phyloP scores from a whole-genome alignment of 768 basidiomycete genomes.

The Pholiota molesta region DNA sequence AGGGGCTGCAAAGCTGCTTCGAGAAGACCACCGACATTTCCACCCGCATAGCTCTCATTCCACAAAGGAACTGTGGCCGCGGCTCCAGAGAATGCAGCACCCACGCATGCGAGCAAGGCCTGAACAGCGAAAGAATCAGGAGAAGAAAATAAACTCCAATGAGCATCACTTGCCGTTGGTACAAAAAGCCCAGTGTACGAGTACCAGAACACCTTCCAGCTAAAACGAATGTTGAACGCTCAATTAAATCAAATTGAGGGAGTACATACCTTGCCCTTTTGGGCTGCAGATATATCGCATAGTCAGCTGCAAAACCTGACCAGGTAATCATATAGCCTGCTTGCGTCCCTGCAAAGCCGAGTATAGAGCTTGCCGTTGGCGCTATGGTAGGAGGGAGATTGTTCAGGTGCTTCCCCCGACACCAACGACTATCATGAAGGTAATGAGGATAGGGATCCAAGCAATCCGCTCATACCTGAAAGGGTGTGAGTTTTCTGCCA shows the following conservation, averaged over 20 bases:
- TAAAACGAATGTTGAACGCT: conserved; percentile 20
- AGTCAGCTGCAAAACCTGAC: conserved; percentile 65
- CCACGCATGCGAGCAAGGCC: conserved; percentile 47
- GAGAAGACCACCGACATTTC: conserved; percentile 72
- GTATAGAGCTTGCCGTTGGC: conserved; percentile 51
- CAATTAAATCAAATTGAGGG: not conserved
- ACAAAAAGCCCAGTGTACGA: conserved; percentile 71
- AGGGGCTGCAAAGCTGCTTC: conserved; percentile 69
- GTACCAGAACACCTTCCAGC: conserved; percentile 67
- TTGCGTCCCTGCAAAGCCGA: conserved; percentile 67
- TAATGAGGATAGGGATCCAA: conserved; percentile 78
- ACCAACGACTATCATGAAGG: conserved; percentile 69
- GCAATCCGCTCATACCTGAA: conserved; percentile 66
- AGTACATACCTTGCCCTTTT: conserved; percentile 8
- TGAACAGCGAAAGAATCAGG: conserved; percentile 8
- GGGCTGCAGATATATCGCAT: conserved; percentile 60
- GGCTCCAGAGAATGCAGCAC: conserved; percentile 66
- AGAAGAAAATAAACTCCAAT: not conserved
- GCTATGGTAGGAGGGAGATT: conserved; percentile 48
- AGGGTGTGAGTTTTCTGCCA: not conserved
- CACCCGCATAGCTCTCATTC: conserved; percentile 53
- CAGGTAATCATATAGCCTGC: conserved; percentile 74
- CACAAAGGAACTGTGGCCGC: conserved; percentile 59
- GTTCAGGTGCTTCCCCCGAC: conserved; percentile 64
- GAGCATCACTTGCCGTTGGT: conserved; percentile 44